A percentile compares a stretch with the other conserved stretches of the same genome.
Evolutionary conservation across 768 basidiomycete species (phyloP).

Genomic region (Melanogaster broomeanus): DNA sequence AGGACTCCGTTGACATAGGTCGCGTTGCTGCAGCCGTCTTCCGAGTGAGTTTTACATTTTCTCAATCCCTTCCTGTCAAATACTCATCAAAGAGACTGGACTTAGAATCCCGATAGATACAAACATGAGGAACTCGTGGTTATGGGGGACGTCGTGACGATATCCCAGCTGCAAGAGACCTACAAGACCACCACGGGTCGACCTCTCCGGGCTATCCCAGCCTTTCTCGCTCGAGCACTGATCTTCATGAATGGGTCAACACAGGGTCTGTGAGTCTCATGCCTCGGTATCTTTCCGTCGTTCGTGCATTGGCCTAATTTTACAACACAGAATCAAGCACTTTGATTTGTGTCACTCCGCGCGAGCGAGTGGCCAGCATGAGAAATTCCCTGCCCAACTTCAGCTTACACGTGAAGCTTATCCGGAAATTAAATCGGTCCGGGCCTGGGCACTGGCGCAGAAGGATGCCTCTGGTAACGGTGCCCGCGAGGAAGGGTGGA

Average conservation of each 20-base stretch:
- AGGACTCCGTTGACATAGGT: conserved; percentile 39
- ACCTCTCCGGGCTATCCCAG: conserved; percentile 30
- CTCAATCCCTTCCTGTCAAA: neutral
- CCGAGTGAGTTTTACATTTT: conserved; percentile 14
- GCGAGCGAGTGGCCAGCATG: conserved; percentile 13
- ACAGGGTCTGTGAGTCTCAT: conserved; percentile 28
- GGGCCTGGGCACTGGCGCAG: conserved; percentile 26
- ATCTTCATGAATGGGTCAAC: conserved; percentile 32
- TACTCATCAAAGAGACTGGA: neutral
- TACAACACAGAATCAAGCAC: conserved; percentile 24
- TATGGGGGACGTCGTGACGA: conserved; percentile 32
- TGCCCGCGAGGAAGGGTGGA: conserved; percentile 23
- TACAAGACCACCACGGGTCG: conserved; percentile 31
- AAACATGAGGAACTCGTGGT: conserved; percentile 25
- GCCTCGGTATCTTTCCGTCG: neutral
- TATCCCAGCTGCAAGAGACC: conserved; percentile 25
- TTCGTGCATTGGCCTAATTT: too few species aligned
- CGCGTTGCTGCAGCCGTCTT: conserved; percentile 36
- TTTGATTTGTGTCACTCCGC: conserved; percentile 29
- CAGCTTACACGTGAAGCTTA: conserved; percentile 20
- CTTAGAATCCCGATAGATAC: conserved; percentile 29
- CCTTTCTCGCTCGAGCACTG: conserved; percentile 26
- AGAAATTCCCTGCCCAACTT: conserved; percentile 24
- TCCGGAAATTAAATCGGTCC: conserved; percentile 31
- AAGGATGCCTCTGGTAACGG: neutral